These are phyloP conservation scores for Gaeumannomyces tritici DNA, from an alignment of 2,329 filamentous ascomycete genomes.

Conservation along the genomic window DNA sequence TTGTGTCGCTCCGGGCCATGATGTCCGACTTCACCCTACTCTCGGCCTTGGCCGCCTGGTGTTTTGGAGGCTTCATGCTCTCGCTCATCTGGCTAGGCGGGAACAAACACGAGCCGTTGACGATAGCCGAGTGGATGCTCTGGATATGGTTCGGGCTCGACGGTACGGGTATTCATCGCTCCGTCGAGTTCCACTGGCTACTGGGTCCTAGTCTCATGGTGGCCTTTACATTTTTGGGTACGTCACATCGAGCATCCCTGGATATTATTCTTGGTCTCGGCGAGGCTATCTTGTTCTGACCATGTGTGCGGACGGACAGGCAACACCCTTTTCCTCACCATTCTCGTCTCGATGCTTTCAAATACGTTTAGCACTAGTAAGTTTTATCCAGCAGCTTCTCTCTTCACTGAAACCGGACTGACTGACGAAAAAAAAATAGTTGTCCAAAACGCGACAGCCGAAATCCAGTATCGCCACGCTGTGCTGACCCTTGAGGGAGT, in stretches of 20 bases:
- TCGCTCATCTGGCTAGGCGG: slow-evolving; percentile 55
- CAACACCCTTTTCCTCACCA: slow-evolving; percentile 82
- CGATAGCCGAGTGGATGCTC: slow-evolving; percentile 67
- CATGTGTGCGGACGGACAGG: slow-evolving; percentile 18
- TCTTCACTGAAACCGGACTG: too few relatives aligned
- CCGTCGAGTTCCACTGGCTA: slow-evolving; percentile 66
- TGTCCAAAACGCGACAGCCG: slow-evolving; percentile 65
- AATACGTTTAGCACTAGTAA: slow-evolving; percentile 66
- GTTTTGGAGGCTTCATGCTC: slow-evolving; percentile 62
- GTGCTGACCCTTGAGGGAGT: slow-evolving; percentile 80
- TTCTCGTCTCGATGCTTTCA: slow-evolving; percentile 76
- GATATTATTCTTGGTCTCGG: too few relatives aligned
- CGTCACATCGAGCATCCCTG: too few relatives aligned
- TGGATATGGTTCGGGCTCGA: slow-evolving; percentile 76
- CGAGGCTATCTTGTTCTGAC: too few relatives aligned
- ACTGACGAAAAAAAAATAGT: slow-evolving; percentile 20
- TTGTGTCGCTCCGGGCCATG: slow-evolving; percentile 65
- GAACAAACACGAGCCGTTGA: slow-evolving; percentile 28
- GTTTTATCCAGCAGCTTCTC: too few relatives aligned
- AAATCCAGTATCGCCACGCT: slow-evolving; percentile 73
- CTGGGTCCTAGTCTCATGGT: slow-evolving; percentile 74
- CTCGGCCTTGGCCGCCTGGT: slow-evolving; percentile 56
- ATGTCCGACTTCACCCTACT: slow-evolving; percentile 62
- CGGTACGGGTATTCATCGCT: slow-evolving; percentile 46
- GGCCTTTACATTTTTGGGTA: slow-evolving; percentile 63